Evolutionary conservation across 2,329 filamentous ascomycete species (phyloP), one percentile per base, ranked within the genome.

Genomic region (Ramularia collo-cygni): DNA sequence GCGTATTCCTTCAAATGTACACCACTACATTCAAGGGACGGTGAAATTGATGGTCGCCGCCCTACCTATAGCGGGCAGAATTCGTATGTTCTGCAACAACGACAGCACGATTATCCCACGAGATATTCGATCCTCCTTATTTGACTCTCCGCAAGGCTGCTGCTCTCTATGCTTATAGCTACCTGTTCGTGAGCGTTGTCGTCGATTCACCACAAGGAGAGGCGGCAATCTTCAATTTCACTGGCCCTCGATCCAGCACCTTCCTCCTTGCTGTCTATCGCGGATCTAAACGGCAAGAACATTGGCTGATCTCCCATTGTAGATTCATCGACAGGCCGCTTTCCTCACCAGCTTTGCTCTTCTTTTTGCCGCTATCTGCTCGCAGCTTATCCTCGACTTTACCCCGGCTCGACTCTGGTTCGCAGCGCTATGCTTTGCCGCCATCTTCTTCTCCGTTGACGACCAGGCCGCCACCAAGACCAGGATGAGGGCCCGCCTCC

Each of bases 401-500:
- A 56, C 58, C 5, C 16, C 51, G 5, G 44, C 48, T 27, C 48
- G 58, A 14, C 30, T 58, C 14, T 63, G 59, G 57, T 62, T 62
- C 35, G 50, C 54, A 8, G 41, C 45, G 35, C 32, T 62, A 35
- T 58, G 55, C 46, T 43, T 48, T 8, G 34, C 38, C 16, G 49
- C 56, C 7, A 42, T 46, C 7, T 52, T 55, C 38, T 45, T 58
- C 12, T 54, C 58, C 37, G 40, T 62, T 32, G 52, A 58, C 48
- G 59, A 62, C 29, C 42, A 50, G 19, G 50, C 45, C 18, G 40
- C 46, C 8, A 28, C 35, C 21, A 41, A 44, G 14, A 28, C 40
- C 26, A 52, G 57, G 44, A 61, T 61, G 53, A 64, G 53, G 44
- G 61, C 67, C 56, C 59, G 65, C 26, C 57, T 58, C 32, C 55